Conservation (phyloP, 2,329 filamentous ascomycete genomes). For the Microcyclosporella mali region DNA sequence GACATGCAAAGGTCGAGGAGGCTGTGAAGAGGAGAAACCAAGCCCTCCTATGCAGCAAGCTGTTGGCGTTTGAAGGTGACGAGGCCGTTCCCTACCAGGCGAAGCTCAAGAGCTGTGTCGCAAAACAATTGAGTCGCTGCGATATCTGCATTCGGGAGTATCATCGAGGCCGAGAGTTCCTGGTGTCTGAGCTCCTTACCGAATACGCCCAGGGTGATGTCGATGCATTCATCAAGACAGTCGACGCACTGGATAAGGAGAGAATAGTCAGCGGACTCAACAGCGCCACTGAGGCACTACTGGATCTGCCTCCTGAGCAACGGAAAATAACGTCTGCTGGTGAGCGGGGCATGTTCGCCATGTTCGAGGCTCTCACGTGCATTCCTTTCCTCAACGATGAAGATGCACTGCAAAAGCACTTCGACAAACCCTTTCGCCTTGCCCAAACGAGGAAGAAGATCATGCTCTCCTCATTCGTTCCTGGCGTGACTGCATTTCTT, state of each 20-base stretch:
- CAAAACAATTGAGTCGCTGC: constrained; percentile 40
- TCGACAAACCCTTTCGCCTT: constrained; percentile 76
- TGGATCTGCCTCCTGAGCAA: constrained; percentile 43
- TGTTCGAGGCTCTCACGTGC: constrained; percentile 86
- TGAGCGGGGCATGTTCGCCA: constrained; percentile 62
- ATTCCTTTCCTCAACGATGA: constrained; percentile 64
- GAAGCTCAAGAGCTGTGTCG: constrained; percentile 36
- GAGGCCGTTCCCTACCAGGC: constrained; percentile 41
- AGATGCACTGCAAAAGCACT: constrained; percentile 50
- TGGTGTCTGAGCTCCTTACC: constrained; percentile 37
- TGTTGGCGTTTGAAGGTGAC: constrained; percentile 44
- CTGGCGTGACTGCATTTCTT: constrained; percentile 77
- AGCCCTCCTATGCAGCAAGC: constrained; percentile 38
- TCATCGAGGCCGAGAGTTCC: constrained; percentile 39
- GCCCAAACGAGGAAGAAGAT: constrained; percentile 74
- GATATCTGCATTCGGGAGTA: constrained; percentile 47
- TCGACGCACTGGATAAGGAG: constrained; percentile 41
- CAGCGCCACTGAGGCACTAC: constrained; percentile 35
- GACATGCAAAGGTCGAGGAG: constrained; percentile 32
- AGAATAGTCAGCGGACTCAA: constrained; percentile 41
- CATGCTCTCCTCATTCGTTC: constrained; percentile 67
- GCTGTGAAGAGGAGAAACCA: constrained; percentile 37
- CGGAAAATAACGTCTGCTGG: constrained; percentile 48
- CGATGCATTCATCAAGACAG: constrained; percentile 35
- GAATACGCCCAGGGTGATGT: constrained; percentile 43